Evolutionary conservation across 2,329 filamentous ascomycete genomes (phyloP).

Genomic region (Colletotrichum paranaense): DNA sequence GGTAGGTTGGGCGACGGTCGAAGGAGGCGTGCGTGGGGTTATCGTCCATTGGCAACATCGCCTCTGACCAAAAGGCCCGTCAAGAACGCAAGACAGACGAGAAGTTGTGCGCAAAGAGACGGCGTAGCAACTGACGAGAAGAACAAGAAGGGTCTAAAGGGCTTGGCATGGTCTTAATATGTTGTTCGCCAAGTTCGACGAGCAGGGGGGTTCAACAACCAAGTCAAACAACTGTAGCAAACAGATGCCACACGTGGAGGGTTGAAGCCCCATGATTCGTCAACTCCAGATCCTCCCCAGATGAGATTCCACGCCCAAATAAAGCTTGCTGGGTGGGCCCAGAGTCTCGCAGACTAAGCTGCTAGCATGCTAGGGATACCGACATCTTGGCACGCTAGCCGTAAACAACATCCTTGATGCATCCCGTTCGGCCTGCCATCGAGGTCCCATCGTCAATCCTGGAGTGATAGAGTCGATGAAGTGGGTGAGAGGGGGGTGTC

Average conservation of each 20-base stretch:
- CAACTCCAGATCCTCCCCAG: constrained; percentile 18
- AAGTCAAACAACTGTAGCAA: constrained; percentile 22
- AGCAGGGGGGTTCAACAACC: constrained; percentile 11
- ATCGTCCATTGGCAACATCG: neutral
- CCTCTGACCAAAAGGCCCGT: neutral
- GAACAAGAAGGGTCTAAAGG: constrained; percentile 11
- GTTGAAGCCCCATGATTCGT: constrained; percentile 17
- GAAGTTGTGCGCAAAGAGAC: constrained; percentile 4
- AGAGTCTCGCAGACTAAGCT: neutral
- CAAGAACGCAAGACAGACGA: neutral
- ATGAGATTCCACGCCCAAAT: constrained; percentile 24
- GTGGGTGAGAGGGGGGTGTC: neutral
- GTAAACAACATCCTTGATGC: neutral
- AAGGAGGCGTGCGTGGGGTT: constrained; percentile 12
- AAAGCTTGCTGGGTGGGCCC: constrained; percentile 28
- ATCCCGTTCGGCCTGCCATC: constrained; percentile 7
- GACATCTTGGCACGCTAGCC: constrained; percentile 35
- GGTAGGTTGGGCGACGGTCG: constrained; percentile 18
- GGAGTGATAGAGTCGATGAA: neutral
- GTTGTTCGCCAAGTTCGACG: neutral
- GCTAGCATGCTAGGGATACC: constrained; percentile 31
- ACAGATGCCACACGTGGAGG: constrained; percentile 31
- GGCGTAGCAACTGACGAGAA: constrained; percentile 15
- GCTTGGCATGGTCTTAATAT: constrained; percentile 31
- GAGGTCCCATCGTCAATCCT: neutral